A percentile compares a stretch with the other conserved stretches of the same genome.
phyloP scores from a whole-genome alignment of 768 basidiomycete species.

The Suillus tomentosus region DNA sequence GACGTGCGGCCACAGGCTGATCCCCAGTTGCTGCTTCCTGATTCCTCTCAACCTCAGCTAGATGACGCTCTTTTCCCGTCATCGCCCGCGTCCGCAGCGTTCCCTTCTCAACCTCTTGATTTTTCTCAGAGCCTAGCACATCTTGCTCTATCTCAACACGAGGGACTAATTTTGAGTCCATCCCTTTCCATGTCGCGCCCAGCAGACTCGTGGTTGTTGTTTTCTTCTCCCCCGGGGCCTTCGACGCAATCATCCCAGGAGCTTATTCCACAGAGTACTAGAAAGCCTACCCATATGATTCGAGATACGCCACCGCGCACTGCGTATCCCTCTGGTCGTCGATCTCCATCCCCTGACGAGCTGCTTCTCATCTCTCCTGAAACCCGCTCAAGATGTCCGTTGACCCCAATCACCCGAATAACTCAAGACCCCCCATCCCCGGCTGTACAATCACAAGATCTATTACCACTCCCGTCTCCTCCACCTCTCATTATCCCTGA shows the following conservation, averaged over 20 bases:
- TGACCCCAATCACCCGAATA: not conserved
- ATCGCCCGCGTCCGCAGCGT: not conserved
- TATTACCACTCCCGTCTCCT: conserved; percentile 5
- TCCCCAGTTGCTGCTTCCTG: conserved; percentile 12
- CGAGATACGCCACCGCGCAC: conserved; percentile 20
- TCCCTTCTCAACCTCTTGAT: not conserved
- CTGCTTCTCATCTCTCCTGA: conserved; percentile 18
- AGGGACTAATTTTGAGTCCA: conserved; percentile 7
- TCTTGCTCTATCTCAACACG: conserved; percentile 9
- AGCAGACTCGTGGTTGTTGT: conserved; percentile 15
- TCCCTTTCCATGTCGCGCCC: conserved; percentile 22
- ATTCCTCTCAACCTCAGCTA: conserved; percentile 26
- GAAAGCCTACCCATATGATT: conserved; percentile 25
- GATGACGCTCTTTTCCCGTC: conserved; percentile 1
- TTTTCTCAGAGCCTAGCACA: not conserved
- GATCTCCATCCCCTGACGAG: conserved; percentile 27
- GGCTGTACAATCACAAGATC: not conserved
- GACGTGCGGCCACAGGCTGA: not conserved
- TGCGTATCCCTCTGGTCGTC: conserved; percentile 7
- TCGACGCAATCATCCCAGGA: conserved; percentile 8
- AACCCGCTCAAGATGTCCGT: conserved; percentile 1
- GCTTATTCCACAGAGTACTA: not conserved
- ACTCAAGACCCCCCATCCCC: not conserved
- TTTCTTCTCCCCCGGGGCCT: conserved; percentile 20
- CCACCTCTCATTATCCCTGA: conserved; percentile 16